Percentiles rank a stretch among this genome's conserved stretches.
These are phyloP conservation scores for Geranomyces michiganensis DNA, from an alignment of 192 early-diverging fungal genomes.

Conservation along the genomic window DNA sequence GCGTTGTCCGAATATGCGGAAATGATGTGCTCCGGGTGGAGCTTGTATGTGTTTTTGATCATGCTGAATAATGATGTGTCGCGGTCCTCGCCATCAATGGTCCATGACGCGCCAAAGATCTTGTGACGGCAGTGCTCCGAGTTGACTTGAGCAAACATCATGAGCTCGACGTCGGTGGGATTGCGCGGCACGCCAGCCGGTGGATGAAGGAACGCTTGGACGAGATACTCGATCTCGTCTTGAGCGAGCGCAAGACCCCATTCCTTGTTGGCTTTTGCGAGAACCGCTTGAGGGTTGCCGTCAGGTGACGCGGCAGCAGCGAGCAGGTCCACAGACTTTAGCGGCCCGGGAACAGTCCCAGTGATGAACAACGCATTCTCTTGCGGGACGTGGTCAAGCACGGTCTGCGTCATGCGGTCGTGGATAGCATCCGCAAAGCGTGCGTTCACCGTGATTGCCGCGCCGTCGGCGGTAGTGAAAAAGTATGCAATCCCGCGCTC, in stretches of 20 bases:
- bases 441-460: constrained; percentile 25
- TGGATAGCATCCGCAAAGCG: constrained; percentile 62
- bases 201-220: constrained; percentile 71
- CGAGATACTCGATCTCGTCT: constrained; percentile 96
- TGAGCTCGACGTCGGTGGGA: constrained; percentile 98
- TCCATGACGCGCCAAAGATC: constrained; percentile 99
- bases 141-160: constrained; percentile 99
- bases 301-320: constrained; percentile 40
- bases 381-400: constrained; percentile 63
- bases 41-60: constrained; percentile 93
- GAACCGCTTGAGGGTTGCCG: constrained; percentile 58
- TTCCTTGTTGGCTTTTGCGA: constrained; percentile 80
- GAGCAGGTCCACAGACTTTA: constrained; percentile 64
- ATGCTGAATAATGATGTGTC: constrained; percentile 89
- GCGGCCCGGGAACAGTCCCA: constrained; percentile 53
- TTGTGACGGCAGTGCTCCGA: constrained; percentile 99
- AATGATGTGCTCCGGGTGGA: constrained; percentile 78
- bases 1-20: constrained; percentile 99
- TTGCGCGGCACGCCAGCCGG: constrained; percentile 66
- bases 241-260: constrained; percentile 93
- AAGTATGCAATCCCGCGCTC: constrained; percentile 87
- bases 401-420: constrained; percentile 94
- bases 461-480: constrained; percentile 40
- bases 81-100: constrained; percentile 83
- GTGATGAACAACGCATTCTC: constrained; percentile 67